These are phyloP conservation scores for Sporothrix dimorphospora DNA, from an alignment of 2,329 filamentous ascomycete species.

Conservation along the genomic window DNA sequence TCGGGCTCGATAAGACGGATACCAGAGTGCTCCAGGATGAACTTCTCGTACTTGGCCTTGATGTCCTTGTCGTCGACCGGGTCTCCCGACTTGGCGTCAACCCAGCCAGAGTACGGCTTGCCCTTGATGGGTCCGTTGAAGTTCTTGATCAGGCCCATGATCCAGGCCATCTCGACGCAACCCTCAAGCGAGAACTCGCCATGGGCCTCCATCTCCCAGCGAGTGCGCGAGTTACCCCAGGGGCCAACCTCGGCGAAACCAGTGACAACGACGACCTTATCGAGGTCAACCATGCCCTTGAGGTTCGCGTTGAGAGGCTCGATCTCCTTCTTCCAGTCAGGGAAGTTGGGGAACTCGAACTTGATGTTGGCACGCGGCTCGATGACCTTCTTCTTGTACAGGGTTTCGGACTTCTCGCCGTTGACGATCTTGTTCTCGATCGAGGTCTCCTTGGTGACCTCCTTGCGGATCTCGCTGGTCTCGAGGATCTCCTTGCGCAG, in stretches of 20 bases:
- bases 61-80: slow-evolving; percentile 98
- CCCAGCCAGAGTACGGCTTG: slow-evolving; percentile 94
- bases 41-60: slow-evolving; percentile 96
- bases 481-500: slow-evolving; percentile 94
- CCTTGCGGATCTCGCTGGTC: slow-evolving; percentile 88
- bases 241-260: slow-evolving; percentile 95
- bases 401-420: slow-evolving; percentile 84
- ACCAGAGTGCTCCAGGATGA: slow-evolving; percentile 93
- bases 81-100: slow-evolving; percentile 90
- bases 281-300: slow-evolving; percentile 97
- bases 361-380: slow-evolving; percentile 97
- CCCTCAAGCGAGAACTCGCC: slow-evolving; percentile 97
- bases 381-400: slow-evolving; percentile 93
- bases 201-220: slow-evolving; percentile 99
- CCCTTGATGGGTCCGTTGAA: slow-evolving; percentile 96
- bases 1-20: slow-evolving; percentile 98
- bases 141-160: slow-evolving; percentile 99
- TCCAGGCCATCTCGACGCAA: slow-evolving; percentile 99
- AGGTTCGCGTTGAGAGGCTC: slow-evolving; percentile 85
- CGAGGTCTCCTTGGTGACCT: slow-evolving; percentile 92
- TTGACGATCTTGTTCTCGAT: slow-evolving; percentile 98
- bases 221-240: slow-evolving; percentile 97
- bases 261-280: slow-evolving; percentile 96
- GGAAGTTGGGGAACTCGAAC: slow-evolving; percentile 88
- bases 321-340: slow-evolving; percentile 89